Evolutionary conservation across 1,139 yeast genomes (phyloP), one percentile per base, ranked within the genome.

Genomic region (Zygosaccharomyces sapae): DNA sequence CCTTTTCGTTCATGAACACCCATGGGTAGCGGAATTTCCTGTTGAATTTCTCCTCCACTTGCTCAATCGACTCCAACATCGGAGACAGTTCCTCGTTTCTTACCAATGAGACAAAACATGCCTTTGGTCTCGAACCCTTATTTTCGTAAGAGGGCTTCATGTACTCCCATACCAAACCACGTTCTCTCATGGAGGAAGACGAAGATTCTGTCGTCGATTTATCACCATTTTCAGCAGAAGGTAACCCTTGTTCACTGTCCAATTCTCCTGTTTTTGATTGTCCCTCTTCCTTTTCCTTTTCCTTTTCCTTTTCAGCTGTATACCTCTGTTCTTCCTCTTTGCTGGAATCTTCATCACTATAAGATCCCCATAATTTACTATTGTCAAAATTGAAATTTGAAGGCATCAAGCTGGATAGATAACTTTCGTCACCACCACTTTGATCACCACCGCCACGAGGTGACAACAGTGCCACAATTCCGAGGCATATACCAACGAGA

Each of bases 31-130:
- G 74, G 62, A 64, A 81, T 52, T 76, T 69, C 49, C 70, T 59
- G 70, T 87, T 87, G 71, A 86, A 87, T 42, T 89, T 74, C 58
- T 77, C 80, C 66, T 87, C 90, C 33, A 86, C 76, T 47, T 75
- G 71, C 49, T 77, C 74, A 43, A 88, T 77, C 5, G 95, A 80
- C 40, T 71, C 73, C 6, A 82, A 63, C 46, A 86, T 69, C 2
- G 73, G 74, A 64, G 72, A 70, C 42, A 85, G 64, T 55, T 87
- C 95, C n/a, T 70, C 63, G 66, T 87, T 86, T 54, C 92, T 73
- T 34, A 87, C 89, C 44, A 87, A 69, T 5, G 87, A 75, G 48
- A 87, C 81, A 56, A 87, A 78, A 1, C 89, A 80, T 6, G 92
- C 94, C 56, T 76, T 79, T 43, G 76, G 77, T 49, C 73, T 73